Evolutionary conservation across 1,139 yeast genomes (phyloP), one percentile per base, ranked within the genome.

Genomic region (Sugiyamaella xylanicola): DNA sequence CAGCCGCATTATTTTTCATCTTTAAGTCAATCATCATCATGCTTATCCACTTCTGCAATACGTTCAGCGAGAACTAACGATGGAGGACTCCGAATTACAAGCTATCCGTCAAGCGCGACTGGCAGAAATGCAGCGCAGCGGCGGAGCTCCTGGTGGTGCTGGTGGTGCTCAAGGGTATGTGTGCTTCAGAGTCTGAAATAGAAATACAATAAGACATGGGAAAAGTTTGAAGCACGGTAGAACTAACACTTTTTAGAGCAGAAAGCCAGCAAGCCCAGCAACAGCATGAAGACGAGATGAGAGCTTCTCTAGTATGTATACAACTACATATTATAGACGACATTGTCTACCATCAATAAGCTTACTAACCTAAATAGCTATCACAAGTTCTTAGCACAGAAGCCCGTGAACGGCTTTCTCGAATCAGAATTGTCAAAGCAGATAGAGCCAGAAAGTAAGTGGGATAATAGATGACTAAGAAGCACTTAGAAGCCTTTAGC

Each of bases 101-200:
- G 97, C 97, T 20, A 87, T 92, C 60, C 80, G 97, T 65, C 87
- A 89, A 51, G 97, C 97, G 13, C 81, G 97, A 62, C 72, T 92
- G 62, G 85, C 87, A 13, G 96, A 91, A 71, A 77, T 92, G 61
- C 95, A 88, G 66, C 48, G 52, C 19, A 79, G 79, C 60, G 78
- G 77, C 51, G 60, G 50, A 53, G 76, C 35, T 1, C 22, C 46
- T 5, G 50, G 45, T 3, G 36, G 44, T 16, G 54, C 43, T 29
- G 42, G 42, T 8, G 11, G 42, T 8, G 11, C 46, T 25, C 52
- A 48, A 32, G 49, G 50, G 51, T 44, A 29, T 20, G 51, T 48
- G 5, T n/a, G 16, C 20, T 2, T 17, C 21, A 32, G n/a, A 13
- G 9, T 36, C 16, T n/a, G 15, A 21, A 36, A 20, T 27, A 17